Evolutionary conservation across 1,139 yeast species (phyloP), one percentile per base, ranked within the genome.

Genomic region (Suhomyces chickasaworum): DNA sequence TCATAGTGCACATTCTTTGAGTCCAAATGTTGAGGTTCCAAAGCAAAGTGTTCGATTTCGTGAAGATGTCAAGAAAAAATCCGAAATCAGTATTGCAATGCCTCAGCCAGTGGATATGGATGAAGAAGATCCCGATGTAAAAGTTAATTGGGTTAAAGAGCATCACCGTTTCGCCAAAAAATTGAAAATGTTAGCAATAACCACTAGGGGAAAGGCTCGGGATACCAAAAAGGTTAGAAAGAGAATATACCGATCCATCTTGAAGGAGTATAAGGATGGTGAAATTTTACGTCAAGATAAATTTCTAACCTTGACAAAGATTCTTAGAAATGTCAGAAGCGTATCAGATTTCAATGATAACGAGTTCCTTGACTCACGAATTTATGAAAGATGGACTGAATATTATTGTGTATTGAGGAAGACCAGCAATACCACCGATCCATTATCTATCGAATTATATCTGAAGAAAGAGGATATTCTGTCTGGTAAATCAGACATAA

Each of bases 381-480:
- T 86, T 2, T 52, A 73, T n/a, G 89, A 86, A 48, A 68, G 89
- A 39, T 89, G 96, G 93, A 79, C 77, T 49, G 96, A 89, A 59
- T 86, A 81, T 58, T 66, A 80, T 29, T 83, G 85, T 1, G 87
- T 85, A 3, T 80, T 85, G 0, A 68, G 93, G 47, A 78, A 80
- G 36, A 79, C 86, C 0, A 81, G 79, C 21, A 66, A 73, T 46
- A 44, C 58, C 0, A 68, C 64, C 1, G 65, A 67, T 7, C 88
- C 90, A 0, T 60, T 88, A 1, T 63, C 71, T 2, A 53, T 89
- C 1, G 91, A 88, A 56, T 79, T 89, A 49, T 84, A 81, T 62
- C 78, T 77, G 23, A 62, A 45, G 4, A 23, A 69, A 1, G 66
- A 80, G 37, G 67, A 69, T 13, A 63, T 71, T 2, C 52, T 61